Evolutionary conservation across 2,329 filamentous ascomycete genomes (phyloP).

Genomic region (Phaeosphaeria sp.): DNA sequence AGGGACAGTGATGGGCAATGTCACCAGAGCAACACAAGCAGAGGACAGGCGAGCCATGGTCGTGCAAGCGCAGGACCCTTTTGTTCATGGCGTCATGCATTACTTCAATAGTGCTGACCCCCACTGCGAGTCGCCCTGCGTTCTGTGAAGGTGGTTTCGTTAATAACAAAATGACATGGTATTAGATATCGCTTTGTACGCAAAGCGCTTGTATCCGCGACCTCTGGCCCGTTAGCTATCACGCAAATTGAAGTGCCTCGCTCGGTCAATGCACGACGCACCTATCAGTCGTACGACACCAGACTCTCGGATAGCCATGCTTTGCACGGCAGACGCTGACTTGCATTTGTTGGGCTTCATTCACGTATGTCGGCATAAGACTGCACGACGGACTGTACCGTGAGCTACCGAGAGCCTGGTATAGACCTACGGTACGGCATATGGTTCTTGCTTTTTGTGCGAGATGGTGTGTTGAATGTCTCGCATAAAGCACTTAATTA

Average conservation of each 20-base stretch:
- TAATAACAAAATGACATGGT: background rate
- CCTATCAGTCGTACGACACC: background rate
- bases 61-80: background rate
- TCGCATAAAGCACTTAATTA: background rate
- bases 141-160: background rate
- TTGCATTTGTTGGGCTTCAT: constrained; percentile 2
- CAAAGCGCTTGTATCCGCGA: background rate
- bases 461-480: constrained; percentile 1
- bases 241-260: background rate
- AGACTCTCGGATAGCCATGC: constrained; percentile 8
- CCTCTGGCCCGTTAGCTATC: background rate
- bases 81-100: background rate
- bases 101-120: background rate
- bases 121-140: background rate
- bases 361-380: constrained; percentile 15
- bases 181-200: background rate
- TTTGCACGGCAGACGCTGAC: constrained; percentile 5
- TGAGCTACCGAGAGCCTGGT: constrained; percentile 21
- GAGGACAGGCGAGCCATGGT: background rate
- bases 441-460: constrained; percentile 9
- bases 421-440: constrained; percentile 13
- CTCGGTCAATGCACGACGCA: background rate
- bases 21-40: background rate
- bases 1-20: background rate
- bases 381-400: constrained; percentile 12